phyloP scores from a whole-genome alignment of 2,329 filamentous ascomycete genomes.

The Pseudogymnoascus pannorum region DNA sequence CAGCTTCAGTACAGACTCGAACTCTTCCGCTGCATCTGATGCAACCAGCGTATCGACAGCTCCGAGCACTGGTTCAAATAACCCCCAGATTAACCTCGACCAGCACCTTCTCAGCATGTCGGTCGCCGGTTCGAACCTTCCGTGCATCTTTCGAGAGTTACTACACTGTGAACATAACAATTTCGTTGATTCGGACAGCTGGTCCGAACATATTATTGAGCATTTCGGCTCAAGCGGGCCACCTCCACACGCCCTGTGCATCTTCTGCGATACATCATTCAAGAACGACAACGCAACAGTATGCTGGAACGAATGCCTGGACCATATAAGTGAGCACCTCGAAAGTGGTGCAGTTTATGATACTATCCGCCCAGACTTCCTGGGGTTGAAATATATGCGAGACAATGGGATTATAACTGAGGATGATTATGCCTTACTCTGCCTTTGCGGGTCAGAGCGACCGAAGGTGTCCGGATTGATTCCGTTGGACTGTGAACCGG shows the following conservation, averaged over 20 bases:
- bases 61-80: not conserved
- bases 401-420: conserved; percentile 25
- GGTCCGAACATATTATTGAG: conserved; percentile 32
- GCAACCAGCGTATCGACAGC: not conserved
- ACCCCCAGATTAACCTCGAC: not conserved
- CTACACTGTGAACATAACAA: not conserved
- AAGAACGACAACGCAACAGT: conserved; percentile 9
- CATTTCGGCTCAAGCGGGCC: conserved; percentile 29
- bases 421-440: conserved; percentile 14
- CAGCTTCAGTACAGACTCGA: not conserved
- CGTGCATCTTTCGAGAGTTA: conserved; percentile 22
- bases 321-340: conserved; percentile 41
- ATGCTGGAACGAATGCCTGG: conserved; percentile 35
- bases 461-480: not conserved
- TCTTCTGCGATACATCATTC: conserved; percentile 39
- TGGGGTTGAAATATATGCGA: conserved; percentile 34
- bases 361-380: conserved; percentile 35
- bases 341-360: conserved; percentile 18
- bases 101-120: conserved; percentile 3
- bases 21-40: not conserved
- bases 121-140: not conserved
- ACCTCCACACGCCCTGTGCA: conserved; percentile 36
- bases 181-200: conserved; percentile 38
- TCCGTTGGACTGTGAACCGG: not conserved
- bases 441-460: not conserved